A percentile compares a stretch with the other conserved stretches of the same genome.
Conservation (phyloP, 2,329 filamentous ascomycete genomes). For the Trichoderma citrinoviride region DNA sequence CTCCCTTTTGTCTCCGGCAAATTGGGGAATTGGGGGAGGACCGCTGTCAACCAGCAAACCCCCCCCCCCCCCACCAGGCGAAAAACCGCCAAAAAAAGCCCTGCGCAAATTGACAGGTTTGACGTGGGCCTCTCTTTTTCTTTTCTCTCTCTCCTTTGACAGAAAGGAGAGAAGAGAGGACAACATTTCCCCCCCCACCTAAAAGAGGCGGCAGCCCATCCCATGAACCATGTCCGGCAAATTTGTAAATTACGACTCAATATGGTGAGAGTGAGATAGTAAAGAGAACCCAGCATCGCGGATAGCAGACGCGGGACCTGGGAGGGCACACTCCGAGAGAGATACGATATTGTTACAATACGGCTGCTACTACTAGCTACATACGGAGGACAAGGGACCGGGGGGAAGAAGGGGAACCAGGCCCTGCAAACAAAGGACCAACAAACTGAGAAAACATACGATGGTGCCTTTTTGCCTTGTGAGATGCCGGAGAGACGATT, state of each 20-base stretch:
- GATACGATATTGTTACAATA: background rate
- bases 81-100: background rate
- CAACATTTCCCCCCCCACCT: no score
- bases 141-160: background rate
- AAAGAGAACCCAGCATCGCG: background rate
- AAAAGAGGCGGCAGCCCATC: no score
- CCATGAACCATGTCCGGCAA: constrained; percentile 1
- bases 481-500: background rate
- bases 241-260: background rate
- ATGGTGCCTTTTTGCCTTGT: background rate
- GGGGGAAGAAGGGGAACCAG: no score
- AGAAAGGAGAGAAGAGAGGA: constrained; percentile 12
- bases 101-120: background rate
- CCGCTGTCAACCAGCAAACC: no score
- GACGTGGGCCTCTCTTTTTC: no score
- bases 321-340: background rate
- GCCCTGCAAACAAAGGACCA: no score
- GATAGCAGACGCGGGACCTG: background rate
- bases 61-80: no score
- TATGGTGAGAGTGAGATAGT: no score
- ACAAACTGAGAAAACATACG: background rate
- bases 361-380: no score
- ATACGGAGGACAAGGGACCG: background rate
- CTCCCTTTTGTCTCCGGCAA: constrained; percentile 9
- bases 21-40: background rate